A percentile compares a stretch with the other conserved stretches of the same genome.
Evolutionary conservation across 768 basidiomycete species (phyloP).

Genomic region (Lyophyllum decastes): DNA sequence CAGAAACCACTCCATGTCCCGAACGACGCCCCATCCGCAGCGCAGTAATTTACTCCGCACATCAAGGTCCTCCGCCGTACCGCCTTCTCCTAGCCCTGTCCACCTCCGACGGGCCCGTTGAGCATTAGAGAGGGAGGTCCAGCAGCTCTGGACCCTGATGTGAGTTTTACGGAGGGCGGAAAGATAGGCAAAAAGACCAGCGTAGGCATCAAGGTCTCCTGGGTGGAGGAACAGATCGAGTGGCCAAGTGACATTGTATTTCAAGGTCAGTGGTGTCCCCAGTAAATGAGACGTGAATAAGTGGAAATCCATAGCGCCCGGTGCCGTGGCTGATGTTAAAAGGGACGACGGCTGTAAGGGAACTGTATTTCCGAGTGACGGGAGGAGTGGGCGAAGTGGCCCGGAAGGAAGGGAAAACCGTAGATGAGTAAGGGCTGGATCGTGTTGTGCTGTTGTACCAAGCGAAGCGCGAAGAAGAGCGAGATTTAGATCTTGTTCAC

Average conservation of each 20-base stretch:
- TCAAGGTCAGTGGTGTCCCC: constrained; percentile 73
- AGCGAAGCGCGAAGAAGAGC: constrained; percentile 86
- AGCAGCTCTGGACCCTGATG: constrained; percentile 75
- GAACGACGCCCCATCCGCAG: constrained; percentile 83
- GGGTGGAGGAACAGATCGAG: constrained; percentile 86
- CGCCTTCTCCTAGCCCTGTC: constrained; percentile 88
- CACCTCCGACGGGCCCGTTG: constrained; percentile 83
- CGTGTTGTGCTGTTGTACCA: constrained; percentile 86
- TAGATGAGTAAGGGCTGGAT: constrained; percentile 71
- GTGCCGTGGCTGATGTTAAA: constrained; percentile 34
- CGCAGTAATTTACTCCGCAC: constrained; percentile 66
- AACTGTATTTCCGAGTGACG: constrained; percentile 54
- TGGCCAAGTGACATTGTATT: constrained; percentile 81
- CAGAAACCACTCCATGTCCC: constrained; percentile 91
- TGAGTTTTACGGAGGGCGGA: constrained; percentile 86
- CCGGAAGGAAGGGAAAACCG: constrained; percentile 80
- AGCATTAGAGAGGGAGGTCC: constrained; percentile 83
- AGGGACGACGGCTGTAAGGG: constrained; percentile 32
- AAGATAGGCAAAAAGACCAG: constrained; percentile 78
- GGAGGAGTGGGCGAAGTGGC: constrained; percentile 78
- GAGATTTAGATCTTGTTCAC: constrained; percentile 88
- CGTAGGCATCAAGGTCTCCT: constrained; percentile 73
- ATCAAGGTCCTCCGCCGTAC: constrained; percentile 70
- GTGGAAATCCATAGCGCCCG: constrained; percentile 36
- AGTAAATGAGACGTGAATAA: constrained; percentile 76